Percentiles rank a stretch among this genome's conserved stretches.
These are phyloP conservation scores for Hyphodiscus sp. DNA, from an alignment of 2,329 filamentous ascomycete species.

Conservation along the genomic window DNA sequence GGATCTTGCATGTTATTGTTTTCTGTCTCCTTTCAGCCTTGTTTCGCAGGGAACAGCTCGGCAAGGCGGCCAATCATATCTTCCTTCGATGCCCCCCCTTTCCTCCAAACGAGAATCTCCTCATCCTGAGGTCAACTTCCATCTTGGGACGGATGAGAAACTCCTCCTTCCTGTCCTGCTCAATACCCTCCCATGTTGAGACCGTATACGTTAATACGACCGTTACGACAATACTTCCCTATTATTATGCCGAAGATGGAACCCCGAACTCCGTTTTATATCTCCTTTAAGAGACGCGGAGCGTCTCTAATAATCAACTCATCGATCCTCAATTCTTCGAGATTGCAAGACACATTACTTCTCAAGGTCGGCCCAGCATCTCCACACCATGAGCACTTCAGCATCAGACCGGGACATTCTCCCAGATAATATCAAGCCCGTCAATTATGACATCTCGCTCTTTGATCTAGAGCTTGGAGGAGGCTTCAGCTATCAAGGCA, in stretches of 20 bases:
- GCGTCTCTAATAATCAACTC: too few species aligned
- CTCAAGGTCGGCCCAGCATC: neutral
- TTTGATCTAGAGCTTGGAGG: constrained; percentile 67
- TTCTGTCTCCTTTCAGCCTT: neutral
- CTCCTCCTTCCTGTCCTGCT: neutral
- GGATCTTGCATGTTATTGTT: neutral
- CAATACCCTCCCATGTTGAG: neutral
- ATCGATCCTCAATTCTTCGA: neutral
- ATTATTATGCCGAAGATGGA: too few species aligned
- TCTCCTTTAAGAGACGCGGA: neutral
- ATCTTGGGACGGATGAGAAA: neutral
- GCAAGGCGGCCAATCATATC: constrained; percentile 7
- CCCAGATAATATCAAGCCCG: constrained; percentile 64
- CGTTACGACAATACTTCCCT: neutral
- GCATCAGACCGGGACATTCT: constrained; percentile 57
- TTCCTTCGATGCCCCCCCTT: neutral
- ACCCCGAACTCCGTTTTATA: neutral
- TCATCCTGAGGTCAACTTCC: neutral
- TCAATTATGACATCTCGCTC: constrained; percentile 80
- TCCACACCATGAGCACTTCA: constrained; percentile 20
- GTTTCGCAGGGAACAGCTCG: neutral
- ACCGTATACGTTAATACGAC: neutral
- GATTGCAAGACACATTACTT: neutral
- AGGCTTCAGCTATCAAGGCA: constrained; percentile 74
- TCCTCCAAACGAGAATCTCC: neutral